Evolutionary conservation across 257 asterid species (phyloP).

Genomic region (Anisodus acutangulus): DNA sequence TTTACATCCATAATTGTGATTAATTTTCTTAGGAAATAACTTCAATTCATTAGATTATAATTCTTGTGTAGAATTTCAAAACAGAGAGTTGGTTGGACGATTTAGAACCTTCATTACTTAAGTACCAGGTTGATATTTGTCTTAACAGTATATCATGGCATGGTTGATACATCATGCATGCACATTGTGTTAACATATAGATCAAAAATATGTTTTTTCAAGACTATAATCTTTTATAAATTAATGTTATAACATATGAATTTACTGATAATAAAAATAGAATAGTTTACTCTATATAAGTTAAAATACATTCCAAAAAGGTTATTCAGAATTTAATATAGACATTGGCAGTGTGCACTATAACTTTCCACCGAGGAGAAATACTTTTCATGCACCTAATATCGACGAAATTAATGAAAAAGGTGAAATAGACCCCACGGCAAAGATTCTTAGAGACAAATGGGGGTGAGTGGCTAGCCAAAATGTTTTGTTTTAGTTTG

Average conservation of each 20-base stretch:
- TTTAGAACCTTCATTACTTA: background rate
- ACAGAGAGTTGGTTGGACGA: background rate
- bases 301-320: background rate
- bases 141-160: background rate
- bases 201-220: background rate
- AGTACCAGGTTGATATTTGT: background rate
- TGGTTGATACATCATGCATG: background rate
- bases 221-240: background rate
- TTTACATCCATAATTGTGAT: too few relatives aligned
- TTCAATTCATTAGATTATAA: too few relatives aligned
- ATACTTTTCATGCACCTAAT: background rate
- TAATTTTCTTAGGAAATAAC: too few relatives aligned
- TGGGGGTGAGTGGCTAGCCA: too few relatives aligned
- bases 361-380: background rate
- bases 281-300: background rate
- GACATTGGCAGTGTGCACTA: background rate
- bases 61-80: background rate
- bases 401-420: background rate
- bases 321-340: background rate
- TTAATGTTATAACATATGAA: background rate
- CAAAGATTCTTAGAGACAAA: background rate
- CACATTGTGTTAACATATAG: background rate
- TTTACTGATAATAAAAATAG: background rate
- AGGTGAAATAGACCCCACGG: background rate
- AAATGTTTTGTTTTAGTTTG: background rate